Evolutionary conservation across 441 rosid species (phyloP).

Genomic region (Cnidoscolus chayamansa): DNA sequence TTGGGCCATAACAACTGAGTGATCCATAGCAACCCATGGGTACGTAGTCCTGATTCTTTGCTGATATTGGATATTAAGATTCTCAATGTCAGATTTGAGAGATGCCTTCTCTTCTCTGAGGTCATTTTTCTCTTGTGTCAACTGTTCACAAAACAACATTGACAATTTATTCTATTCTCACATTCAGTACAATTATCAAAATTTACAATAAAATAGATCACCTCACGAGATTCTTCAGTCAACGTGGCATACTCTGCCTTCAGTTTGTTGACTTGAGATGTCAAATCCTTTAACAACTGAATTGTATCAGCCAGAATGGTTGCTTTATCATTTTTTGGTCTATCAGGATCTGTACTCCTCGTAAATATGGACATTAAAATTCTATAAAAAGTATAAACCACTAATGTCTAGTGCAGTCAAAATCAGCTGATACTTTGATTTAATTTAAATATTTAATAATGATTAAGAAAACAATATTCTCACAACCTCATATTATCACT

Average conservation of each 20-base stretch:
- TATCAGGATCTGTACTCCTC: constrained; percentile 62
- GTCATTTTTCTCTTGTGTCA: constrained; percentile 85
- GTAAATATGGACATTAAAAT: not conserved
- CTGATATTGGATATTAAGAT: constrained; percentile 67
- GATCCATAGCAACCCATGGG: constrained; percentile 74
- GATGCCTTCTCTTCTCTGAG: constrained; percentile 81
- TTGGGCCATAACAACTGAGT: constrained; percentile 73
- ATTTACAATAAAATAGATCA: constrained; percentile 21
- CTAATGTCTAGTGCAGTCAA: not conserved
- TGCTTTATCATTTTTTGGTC: constrained; percentile 86
- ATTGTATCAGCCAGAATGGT: constrained; percentile 72
- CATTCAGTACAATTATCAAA: not conserved
- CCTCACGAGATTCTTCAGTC: constrained; percentile 85
- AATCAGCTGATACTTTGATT: not conserved
- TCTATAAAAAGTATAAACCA: not conserved
- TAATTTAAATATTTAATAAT: too few relatives aligned
- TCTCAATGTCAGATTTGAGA: constrained; percentile 67
- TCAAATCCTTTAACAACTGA: constrained; percentile 77
- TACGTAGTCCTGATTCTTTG: constrained; percentile 64
- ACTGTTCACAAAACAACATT: constrained; percentile 33
- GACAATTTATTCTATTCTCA: not conserved
- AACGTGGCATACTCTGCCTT: constrained; percentile 59
- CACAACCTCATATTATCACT: not conserved
- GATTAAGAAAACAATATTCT: not conserved
- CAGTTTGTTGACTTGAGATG: constrained; percentile 69